phyloP scores from a whole-genome alignment of 768 basidiomycete genomes.

The Tubosaeta brunneosetosa region DNA sequence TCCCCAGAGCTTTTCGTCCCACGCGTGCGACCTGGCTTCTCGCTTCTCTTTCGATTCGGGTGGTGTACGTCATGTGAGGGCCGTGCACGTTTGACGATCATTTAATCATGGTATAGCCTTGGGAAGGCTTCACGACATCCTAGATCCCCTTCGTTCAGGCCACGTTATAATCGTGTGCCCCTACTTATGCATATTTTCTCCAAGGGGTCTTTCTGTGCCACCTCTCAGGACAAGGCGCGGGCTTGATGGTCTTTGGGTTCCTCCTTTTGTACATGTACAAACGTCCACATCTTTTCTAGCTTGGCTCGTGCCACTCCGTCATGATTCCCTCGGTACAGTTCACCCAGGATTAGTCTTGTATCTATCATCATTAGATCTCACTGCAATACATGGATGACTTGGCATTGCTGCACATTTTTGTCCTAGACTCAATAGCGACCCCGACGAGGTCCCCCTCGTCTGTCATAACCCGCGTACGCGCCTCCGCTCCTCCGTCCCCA shows the following conservation, averaged over 20 bases:
- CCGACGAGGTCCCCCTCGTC: conserved; percentile 22
- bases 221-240: background rate
- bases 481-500: conserved; percentile 34
- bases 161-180: background rate
- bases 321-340: conserved; percentile 5
- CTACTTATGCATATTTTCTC: conserved; percentile 1
- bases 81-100: conserved; percentile 12
- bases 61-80: conserved; percentile 26
- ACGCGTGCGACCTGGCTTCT: conserved; percentile 17
- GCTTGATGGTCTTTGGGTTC: background rate
- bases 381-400: too few species aligned
- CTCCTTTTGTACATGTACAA: conserved; percentile 6
- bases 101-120: background rate
- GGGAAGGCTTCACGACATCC: background rate
- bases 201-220: background rate
- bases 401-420: too few species aligned
- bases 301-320: background rate
- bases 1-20: conserved; percentile 23
- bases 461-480: conserved; percentile 33
- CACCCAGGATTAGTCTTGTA: conserved; percentile 1
- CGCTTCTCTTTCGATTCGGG: conserved; percentile 26
- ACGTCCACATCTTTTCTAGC: background rate
- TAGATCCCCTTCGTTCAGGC: background rate
- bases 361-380: conserved; percentile 1
- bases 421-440: conserved; percentile 20